Conservation (phyloP, 495 filamentous ascomycete genomes). For the Aspergillus sparsus region DNA sequence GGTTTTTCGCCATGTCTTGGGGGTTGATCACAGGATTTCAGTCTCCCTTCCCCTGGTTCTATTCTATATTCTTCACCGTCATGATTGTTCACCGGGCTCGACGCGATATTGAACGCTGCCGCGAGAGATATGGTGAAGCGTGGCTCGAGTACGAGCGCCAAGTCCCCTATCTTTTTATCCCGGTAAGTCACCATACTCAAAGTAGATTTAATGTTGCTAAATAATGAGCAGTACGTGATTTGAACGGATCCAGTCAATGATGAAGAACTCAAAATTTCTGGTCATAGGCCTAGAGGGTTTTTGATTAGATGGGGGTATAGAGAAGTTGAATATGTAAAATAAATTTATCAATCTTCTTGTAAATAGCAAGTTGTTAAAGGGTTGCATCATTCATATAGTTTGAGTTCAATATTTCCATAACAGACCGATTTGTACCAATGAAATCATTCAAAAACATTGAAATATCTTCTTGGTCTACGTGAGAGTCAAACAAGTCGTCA, state of each 20-base stretch:
- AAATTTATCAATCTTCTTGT: background rate
- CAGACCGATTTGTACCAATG: conserved; percentile 27
- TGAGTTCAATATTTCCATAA: conserved; percentile 30
- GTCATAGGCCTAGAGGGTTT: background rate
- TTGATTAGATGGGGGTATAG: background rate
- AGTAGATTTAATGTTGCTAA: background rate
- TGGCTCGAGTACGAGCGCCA: conserved; percentile 85
- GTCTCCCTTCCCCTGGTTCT: conserved; percentile 82
- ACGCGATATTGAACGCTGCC: conserved; percentile 80
- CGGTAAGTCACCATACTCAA: conserved; percentile 59
- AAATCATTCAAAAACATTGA: conserved; percentile 33
- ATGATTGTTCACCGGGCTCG: conserved; percentile 89
- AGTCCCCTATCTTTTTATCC: conserved; percentile 93
- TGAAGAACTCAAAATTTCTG: background rate
- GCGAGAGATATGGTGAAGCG: conserved; percentile 82
- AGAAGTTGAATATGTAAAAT: background rate
- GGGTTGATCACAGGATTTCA: conserved; percentile 63
- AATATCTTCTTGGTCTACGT: conserved; percentile 27
- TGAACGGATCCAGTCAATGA: conserved; percentile 3
- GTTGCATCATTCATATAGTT: conserved; percentile 20
- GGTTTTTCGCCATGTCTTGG: conserved; percentile 74
- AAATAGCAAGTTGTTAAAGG: background rate
- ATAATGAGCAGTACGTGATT: conserved; percentile 20
- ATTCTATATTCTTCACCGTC: conserved; percentile 78
- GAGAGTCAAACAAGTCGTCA: conserved; percentile 22